Evolutionary conservation across 768 basidiomycete species (phyloP), one percentile per base, ranked within the genome.

Genomic region (Termitomyces sp.): DNA sequence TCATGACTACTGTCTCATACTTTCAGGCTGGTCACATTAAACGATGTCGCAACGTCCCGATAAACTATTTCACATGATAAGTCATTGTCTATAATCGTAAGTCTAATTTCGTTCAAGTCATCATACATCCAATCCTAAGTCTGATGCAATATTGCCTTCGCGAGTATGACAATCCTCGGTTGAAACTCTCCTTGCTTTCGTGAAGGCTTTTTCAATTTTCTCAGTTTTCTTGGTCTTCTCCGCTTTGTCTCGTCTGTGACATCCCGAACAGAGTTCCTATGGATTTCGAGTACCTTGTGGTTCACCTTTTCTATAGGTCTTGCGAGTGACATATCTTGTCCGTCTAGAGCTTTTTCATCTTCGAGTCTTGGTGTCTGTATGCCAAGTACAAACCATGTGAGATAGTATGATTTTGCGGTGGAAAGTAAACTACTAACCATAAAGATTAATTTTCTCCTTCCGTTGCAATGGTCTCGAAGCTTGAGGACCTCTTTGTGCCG

Each of bases 401-500:
- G 26, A 28, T 30, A 30, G 18, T 30, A 28, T n/a, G 4, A 40
- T 16, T 10, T 38, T 52, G 24, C 18, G 12, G 1, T 20, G n/a
- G 36, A 40, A 40, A 42, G 10, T 12, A 57, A 36, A 18, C 6
- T 46, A 4, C 50, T 58, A 7, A 51, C 57, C 40, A 33, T 3
- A 13, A n/a, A 14, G 28, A 42, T 22, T 5, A 24, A 22, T 9
- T 40, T 12, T 14, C 42, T 58, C 35, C 12, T 20, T 35, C n/a
- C 24, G 14, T 26, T 26, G 43, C 57, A 52, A 26, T 33, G 26
- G 20, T 20, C 7, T 20, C 44, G 43, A 52, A 57, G 50, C 22
- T 45, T 33, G 33, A 58, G 50, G 18, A 58, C 44, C 51, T 52
- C 33, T 9, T 53, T 12, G 32, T 58, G 57, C 2, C 57, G 51